Evolutionary conservation across 352 stramenopile species (phyloP).

Genomic region (Pythium utonaiense): DNA sequence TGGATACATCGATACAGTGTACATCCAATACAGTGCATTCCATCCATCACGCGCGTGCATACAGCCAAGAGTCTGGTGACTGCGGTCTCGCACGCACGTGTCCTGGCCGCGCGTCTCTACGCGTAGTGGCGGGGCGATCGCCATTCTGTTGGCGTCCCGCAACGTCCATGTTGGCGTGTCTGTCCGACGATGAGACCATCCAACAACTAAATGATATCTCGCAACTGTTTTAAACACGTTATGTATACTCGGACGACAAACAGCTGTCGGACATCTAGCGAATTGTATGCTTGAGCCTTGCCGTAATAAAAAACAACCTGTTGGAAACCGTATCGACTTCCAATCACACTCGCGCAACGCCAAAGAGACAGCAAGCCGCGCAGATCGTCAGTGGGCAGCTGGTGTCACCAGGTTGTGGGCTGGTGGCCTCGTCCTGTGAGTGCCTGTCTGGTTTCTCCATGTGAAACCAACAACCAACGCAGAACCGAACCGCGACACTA

Average conservation of each 20-base stretch:
- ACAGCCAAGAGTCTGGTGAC: background rate
- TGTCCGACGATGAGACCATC: background rate
- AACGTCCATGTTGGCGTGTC: background rate
- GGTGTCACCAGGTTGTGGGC: slow-evolving; percentile 19
- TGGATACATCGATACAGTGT: background rate
- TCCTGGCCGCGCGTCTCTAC: background rate
- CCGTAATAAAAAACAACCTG: background rate
- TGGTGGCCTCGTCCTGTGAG: background rate
- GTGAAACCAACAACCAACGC: slow-evolving; percentile 1
- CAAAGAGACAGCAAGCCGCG: background rate
- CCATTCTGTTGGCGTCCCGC: background rate
- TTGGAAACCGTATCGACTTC: background rate
- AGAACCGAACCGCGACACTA: background rate
- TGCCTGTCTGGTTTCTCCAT: slow-evolving; percentile 7
- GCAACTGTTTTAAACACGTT: background rate
- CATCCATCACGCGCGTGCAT: background rate
- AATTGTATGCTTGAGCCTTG: background rate
- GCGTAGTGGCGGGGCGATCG: background rate
- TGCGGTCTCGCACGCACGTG: too few relatives aligned
- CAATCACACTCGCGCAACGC: background rate
- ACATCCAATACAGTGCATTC: background rate
- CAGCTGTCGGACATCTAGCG: background rate
- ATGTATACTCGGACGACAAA: background rate
- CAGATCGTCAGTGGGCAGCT: slow-evolving; percentile 9
- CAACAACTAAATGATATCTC: background rate